Conservation (phyloP, 306 rosid genomes). For the Neltuma alba region DNA sequence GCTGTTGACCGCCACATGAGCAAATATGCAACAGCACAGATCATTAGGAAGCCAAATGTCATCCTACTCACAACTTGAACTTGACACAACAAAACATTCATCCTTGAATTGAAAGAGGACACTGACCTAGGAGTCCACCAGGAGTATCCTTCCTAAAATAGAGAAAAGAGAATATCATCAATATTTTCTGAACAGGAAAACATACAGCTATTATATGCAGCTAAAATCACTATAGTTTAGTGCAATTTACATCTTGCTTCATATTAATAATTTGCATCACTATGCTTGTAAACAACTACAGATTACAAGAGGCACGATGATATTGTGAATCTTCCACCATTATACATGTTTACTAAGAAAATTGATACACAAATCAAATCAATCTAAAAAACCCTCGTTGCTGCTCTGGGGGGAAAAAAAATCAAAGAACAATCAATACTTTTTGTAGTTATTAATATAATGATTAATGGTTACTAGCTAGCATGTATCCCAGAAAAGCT, state of each 20-base stretch:
- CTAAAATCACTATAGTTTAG: neutral
- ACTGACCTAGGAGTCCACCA: slow-evolving; percentile 77
- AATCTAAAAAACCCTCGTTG: slow-evolving; percentile 10
- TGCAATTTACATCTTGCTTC: slow-evolving; percentile 27
- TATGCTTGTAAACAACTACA: neutral
- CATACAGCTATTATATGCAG: slow-evolving; percentile 9
- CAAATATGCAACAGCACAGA: slow-evolving; percentile 56
- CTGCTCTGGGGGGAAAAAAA: slow-evolving; percentile 23
- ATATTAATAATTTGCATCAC: neutral
- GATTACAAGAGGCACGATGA: slow-evolving; percentile 4
- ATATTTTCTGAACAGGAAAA: slow-evolving; percentile 14
- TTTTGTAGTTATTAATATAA: slow-evolving; percentile 4
- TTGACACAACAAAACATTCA: slow-evolving; percentile 58
- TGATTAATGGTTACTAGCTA: slow-evolving; percentile 5
- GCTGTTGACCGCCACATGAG: slow-evolving; percentile 63
- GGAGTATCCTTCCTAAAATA: slow-evolving; percentile 57
- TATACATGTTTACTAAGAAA: neutral
- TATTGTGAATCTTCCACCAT: slow-evolving; percentile 16
- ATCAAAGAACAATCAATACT: neutral
- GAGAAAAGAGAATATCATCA: slow-evolving; percentile 8
- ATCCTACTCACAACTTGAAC: slow-evolving; percentile 65
- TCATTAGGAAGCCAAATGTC: slow-evolving; percentile 66
- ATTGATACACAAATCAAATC: slow-evolving; percentile 3
- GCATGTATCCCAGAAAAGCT: slow-evolving; percentile 15
- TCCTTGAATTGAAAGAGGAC: slow-evolving; percentile 50